Conservation (phyloP, 768 basidiomycete species). For the Suillus cothurnatus region DNA sequence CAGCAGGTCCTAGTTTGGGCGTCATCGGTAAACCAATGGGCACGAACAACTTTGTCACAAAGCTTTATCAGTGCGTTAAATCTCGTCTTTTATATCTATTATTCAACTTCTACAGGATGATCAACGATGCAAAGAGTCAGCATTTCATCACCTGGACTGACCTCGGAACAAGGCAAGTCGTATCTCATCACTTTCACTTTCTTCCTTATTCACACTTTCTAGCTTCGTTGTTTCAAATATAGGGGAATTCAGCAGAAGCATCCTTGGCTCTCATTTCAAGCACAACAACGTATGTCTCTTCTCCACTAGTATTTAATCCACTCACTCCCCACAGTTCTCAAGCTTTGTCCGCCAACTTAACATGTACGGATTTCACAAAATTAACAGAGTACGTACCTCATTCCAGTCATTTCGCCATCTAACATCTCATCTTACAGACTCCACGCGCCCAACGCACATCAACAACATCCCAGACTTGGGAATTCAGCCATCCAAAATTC, state of each 20-base stretch:
- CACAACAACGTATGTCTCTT: constrained; percentile 74
- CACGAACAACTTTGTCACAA: constrained; percentile 84
- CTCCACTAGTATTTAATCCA: background rate
- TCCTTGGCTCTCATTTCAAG: constrained; percentile 86
- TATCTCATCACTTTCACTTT: background rate
- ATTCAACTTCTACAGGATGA: constrained; percentile 59
- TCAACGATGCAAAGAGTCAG: constrained; percentile 77
- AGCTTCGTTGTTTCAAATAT: constrained; percentile 86
- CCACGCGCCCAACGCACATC: constrained; percentile 84
- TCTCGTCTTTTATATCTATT: background rate
- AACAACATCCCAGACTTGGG: constrained; percentile 82
- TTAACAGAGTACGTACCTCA: constrained; percentile 66
- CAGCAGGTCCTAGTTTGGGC: constrained; percentile 45
- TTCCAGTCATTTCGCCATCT: background rate
- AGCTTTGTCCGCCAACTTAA: constrained; percentile 94
- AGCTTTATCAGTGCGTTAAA: constrained; percentile 75
- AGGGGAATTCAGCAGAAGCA: constrained; percentile 83
- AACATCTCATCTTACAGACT: constrained; percentile 45
- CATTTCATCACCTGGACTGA: constrained; percentile 86
- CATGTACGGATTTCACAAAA: constrained; percentile 97
- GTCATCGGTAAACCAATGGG: constrained; percentile 66
- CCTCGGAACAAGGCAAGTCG: constrained; percentile 56
- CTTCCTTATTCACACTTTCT: background rate
- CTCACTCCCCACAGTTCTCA: constrained; percentile 62
- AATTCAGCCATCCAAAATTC: constrained; percentile 88